Percentiles rank a stretch among this genome's conserved stretches.
These are phyloP conservation scores for Forsythia suspensa DNA, from an alignment of 257 asterid genomes.

Conservation along the genomic window DNA sequence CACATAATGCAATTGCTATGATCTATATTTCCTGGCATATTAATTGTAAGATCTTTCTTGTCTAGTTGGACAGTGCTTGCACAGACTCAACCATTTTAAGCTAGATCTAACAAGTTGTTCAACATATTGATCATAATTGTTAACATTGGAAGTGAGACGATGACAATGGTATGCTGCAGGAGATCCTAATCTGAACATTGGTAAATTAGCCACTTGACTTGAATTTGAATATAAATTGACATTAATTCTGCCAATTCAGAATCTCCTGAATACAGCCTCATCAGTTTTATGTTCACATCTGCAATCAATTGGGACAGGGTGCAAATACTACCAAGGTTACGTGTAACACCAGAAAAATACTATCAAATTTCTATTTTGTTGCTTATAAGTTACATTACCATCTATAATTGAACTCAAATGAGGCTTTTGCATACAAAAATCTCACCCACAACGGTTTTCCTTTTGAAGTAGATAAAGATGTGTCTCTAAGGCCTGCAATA, in stretches of 20 bases:
- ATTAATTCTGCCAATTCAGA: not conserved
- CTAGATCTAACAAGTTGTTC: constrained; percentile 1
- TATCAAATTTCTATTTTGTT: not conserved
- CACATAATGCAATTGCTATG: constrained; percentile 1
- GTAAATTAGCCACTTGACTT: not conserved
- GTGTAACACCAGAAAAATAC: not conserved
- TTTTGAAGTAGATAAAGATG: not conserved
- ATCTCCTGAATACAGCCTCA: not conserved
- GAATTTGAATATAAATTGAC: not conserved
- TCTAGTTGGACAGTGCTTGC: not conserved
- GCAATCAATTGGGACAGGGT: not conserved
- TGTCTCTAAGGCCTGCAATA: not conserved
- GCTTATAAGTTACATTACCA: not conserved
- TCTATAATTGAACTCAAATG: not conserved
- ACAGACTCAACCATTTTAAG: not conserved
- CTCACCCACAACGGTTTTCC: not conserved
- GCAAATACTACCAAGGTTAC: constrained; percentile 5
- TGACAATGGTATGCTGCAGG: not conserved
- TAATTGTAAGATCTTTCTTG: not conserved
- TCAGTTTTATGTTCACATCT: not conserved
- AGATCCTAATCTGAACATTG: not conserved
- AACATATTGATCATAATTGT: not conserved
- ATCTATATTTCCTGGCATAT: constrained; percentile 7
- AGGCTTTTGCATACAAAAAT: not conserved
- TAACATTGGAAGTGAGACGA: not conserved